phyloP scores from a whole-genome alignment of 2,329 filamentous ascomycete species.

The Lizonia empirigonia region DNA sequence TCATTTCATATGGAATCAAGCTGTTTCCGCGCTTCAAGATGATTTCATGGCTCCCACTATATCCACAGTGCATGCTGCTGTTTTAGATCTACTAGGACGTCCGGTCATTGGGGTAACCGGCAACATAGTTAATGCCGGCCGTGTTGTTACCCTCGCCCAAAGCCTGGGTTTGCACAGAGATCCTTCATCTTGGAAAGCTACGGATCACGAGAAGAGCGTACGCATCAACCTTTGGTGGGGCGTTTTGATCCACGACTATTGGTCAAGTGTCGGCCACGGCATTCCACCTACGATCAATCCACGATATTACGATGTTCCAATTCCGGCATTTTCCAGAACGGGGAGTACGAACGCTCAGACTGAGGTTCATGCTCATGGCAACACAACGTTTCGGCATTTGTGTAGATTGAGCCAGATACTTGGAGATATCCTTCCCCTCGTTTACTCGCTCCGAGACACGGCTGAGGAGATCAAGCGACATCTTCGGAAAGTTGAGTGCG shows the following conservation, averaged over 20 bases:
- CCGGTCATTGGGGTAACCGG: slow-evolving; percentile 26
- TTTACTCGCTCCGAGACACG: slow-evolving; percentile 21
- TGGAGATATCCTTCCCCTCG: slow-evolving; percentile 22
- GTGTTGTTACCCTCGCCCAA: slow-evolving; percentile 28
- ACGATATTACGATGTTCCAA: slow-evolving; percentile 21
- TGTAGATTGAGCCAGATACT: slow-evolving; percentile 27
- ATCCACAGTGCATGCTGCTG: slow-evolving; percentile 24
- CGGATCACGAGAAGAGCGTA: slow-evolving; percentile 23
- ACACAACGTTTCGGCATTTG: slow-evolving; percentile 20
- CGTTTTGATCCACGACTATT: slow-evolving; percentile 28
- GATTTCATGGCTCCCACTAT: slow-evolving; percentile 30
- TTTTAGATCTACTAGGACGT: slow-evolving; percentile 28
- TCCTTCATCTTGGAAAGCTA: slow-evolving; percentile 20
- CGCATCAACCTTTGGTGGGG: slow-evolving; percentile 31
- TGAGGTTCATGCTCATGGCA: neutral
- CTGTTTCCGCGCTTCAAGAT: slow-evolving; percentile 24
- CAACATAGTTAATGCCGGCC: slow-evolving; percentile 28
- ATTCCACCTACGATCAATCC: slow-evolving; percentile 26
- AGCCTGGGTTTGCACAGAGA: slow-evolving; percentile 27
- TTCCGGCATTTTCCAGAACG: slow-evolving; percentile 2
- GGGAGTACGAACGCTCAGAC: neutral
- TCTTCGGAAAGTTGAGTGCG: slow-evolving; percentile 18
- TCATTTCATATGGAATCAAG: slow-evolving; percentile 29
- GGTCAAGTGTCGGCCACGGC: slow-evolving; percentile 30
- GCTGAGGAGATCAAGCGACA: slow-evolving; percentile 10